A percentile compares a stretch with the other conserved stretches of the same genome.
Evolutionary conservation across 2,329 filamentous ascomycete species (phyloP).

Genomic region (Cercospora nicotianae): DNA sequence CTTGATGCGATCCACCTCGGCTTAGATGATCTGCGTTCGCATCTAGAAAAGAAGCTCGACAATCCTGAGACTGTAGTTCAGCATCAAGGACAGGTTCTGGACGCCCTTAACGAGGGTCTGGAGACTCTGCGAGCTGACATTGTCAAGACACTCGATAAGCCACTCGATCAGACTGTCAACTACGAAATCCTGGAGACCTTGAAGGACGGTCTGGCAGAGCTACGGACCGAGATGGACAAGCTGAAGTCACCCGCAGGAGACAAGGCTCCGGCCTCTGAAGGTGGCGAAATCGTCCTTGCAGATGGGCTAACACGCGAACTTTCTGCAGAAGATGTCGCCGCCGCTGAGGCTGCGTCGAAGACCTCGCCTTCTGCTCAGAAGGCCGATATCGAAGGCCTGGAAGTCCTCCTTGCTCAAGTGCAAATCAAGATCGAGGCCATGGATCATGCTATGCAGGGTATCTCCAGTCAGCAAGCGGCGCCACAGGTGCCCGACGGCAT

Average conservation of each 20-base stretch:
- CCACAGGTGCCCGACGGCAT: slow-evolving; percentile 37
- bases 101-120: slow-evolving; percentile 67
- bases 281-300: slow-evolving; percentile 59
- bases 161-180: slow-evolving; percentile 76
- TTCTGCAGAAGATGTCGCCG: slow-evolving; percentile 43
- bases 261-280: slow-evolving; percentile 40
- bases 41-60: slow-evolving; percentile 55
- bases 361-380: slow-evolving; percentile 39
- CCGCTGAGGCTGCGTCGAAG: slow-evolving; percentile 22
- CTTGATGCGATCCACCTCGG: slow-evolving; percentile 52
- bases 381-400: slow-evolving; percentile 81
- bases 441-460: slow-evolving; percentile 54
- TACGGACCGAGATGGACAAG: slow-evolving; percentile 75
- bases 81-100: slow-evolving; percentile 59
- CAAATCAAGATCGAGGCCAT: slow-evolving; percentile 81
- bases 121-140: slow-evolving; percentile 75
- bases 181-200: slow-evolving; percentile 88
- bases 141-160: slow-evolving; percentile 71
- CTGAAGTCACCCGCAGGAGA: slow-evolving; percentile 43
- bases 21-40: slow-evolving; percentile 51
- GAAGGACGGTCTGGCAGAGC: slow-evolving; percentile 73
- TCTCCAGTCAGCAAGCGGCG: slow-evolving; percentile 45
- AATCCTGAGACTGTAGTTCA: slow-evolving; percentile 52
- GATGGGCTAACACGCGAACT: slow-evolving; percentile 45
- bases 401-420: slow-evolving; percentile 77